Conservation (phyloP, 2,329 filamentous ascomycete species). For the Ceratocystis lukuohia region DNA sequence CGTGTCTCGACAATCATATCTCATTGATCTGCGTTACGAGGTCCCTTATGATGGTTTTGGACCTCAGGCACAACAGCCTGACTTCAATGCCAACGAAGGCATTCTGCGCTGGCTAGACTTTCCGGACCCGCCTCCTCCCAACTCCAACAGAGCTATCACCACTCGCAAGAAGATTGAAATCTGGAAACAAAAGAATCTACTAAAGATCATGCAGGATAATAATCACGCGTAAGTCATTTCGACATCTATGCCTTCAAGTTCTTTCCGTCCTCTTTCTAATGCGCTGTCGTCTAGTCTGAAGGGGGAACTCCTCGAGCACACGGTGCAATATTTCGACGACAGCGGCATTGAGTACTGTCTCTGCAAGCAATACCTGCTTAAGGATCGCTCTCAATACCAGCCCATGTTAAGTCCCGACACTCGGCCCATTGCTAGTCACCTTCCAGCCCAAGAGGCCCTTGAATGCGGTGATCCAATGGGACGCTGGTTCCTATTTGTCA, state of each 20-base stretch:
- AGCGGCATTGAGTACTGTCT: constrained; percentile 37
- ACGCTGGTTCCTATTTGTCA: constrained; percentile 44
- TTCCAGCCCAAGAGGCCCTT: constrained; percentile 37
- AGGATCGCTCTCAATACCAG: constrained; percentile 25
- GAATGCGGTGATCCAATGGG: constrained; percentile 36
- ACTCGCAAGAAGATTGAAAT: constrained; percentile 45
- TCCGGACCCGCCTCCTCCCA: constrained; percentile 41
- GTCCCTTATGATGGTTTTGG: constrained; percentile 31
- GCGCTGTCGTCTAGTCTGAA: constrained; percentile 32
- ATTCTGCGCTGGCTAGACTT: constrained; percentile 46
- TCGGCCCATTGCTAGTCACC: constrained; percentile 22
- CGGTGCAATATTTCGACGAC: constrained; percentile 41
- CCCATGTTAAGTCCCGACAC: constrained; percentile 22
- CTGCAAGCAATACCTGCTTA: constrained; percentile 34
- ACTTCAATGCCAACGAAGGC: constrained; percentile 34
- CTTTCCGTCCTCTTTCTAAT: background rate
- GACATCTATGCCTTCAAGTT: background rate
- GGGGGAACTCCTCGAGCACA: constrained; percentile 40
- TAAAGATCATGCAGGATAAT: constrained; percentile 38
- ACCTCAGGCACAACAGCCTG: constrained; percentile 29
- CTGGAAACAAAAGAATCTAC: constrained; percentile 37
- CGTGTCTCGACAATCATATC: constrained; percentile 42
- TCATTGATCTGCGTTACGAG: constrained; percentile 43
- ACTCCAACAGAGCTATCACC: constrained; percentile 31
- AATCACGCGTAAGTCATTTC: constrained; percentile 34